A percentile compares a stretch with the other conserved stretches of the same genome.
Conservation (phyloP, 148 eudicot species). For the Fagopyrum homotropicum region DNA sequence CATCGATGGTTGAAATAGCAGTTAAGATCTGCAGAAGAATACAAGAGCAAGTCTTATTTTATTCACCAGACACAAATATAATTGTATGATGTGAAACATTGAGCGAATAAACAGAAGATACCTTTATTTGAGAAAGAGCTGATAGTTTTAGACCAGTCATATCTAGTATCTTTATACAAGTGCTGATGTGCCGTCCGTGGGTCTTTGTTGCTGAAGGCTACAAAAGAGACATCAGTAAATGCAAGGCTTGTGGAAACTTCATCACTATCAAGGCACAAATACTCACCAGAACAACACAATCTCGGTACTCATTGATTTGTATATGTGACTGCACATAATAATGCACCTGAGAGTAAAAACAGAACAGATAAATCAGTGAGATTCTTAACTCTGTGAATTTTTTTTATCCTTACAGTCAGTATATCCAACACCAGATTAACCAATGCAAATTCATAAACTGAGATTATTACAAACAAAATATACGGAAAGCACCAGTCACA, state of each 20-base stretch:
- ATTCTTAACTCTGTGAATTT: background rate
- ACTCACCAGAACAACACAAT: conserved; percentile 66
- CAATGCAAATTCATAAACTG: background rate
- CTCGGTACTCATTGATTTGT: conserved; percentile 81
- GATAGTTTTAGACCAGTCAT: conserved; percentile 86
- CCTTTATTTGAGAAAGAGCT: conserved; percentile 70
- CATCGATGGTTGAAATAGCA: conserved; percentile 73
- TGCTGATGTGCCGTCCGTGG: conserved; percentile 49
- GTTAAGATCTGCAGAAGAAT: conserved; percentile 53
- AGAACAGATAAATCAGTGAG: background rate
- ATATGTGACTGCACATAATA: conserved; percentile 81
- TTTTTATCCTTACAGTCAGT: background rate
- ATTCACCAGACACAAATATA: background rate
- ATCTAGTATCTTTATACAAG: conserved; percentile 70
- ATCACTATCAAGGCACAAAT: conserved; percentile 11
- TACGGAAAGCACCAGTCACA: background rate
- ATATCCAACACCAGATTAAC: background rate
- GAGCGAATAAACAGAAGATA: conserved; percentile 17
- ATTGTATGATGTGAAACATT: background rate
- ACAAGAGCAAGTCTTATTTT: conserved; percentile 1
- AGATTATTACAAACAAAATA: background rate
- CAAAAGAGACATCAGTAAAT: conserved; percentile 16
- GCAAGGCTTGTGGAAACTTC: background rate
- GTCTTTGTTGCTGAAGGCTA: conserved; percentile 61
- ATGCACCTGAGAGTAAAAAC: conserved; percentile 36